Percentiles rank a stretch among this genome's conserved stretches.
Evolutionary conservation across 148 eudicot genomes (phyloP).

Genomic region (Oxyria digyna): DNA sequence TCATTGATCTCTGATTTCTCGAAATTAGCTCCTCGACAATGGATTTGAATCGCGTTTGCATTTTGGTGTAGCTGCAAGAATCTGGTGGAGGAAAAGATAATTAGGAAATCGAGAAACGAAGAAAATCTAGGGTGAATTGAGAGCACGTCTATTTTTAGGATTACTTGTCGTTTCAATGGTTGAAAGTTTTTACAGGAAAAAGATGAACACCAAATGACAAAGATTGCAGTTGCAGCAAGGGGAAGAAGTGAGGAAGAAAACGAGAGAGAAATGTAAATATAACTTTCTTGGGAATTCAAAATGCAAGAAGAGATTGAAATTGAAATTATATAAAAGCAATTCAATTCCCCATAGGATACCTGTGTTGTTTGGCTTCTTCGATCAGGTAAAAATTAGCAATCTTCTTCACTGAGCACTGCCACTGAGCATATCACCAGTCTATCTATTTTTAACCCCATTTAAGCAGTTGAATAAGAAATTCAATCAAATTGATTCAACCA

Average conservation of each 20-base stretch:
- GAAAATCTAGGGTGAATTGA: neutral
- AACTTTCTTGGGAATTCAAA: neutral
- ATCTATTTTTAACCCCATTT: neutral
- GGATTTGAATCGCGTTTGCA: constrained; percentile 21
- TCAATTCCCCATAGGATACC: neutral
- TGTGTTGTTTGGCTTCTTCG: neutral
- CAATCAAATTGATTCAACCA: neutral
- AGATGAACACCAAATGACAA: neutral
- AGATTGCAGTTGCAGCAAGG: neutral
- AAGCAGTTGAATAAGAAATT: neutral
- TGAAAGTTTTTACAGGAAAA: neutral
- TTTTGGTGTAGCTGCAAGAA: neutral
- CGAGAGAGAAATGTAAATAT: neutral
- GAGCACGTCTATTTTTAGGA: neutral
- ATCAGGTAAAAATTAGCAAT: neutral
- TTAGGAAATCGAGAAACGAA: no score
- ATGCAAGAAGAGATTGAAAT: neutral
- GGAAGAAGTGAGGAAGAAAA: neutral
- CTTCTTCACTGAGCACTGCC: neutral
- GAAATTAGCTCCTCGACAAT: constrained; percentile 17
- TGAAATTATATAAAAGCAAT: neutral
- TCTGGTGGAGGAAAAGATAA: neutral
- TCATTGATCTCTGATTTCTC: constrained; percentile 14
- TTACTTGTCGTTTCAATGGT: neutral
- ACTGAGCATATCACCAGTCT: no score